These are phyloP conservation scores for Haematococcus sp. DNA, from an alignment of 139 green algal species.

Conservation along the genomic window DNA sequence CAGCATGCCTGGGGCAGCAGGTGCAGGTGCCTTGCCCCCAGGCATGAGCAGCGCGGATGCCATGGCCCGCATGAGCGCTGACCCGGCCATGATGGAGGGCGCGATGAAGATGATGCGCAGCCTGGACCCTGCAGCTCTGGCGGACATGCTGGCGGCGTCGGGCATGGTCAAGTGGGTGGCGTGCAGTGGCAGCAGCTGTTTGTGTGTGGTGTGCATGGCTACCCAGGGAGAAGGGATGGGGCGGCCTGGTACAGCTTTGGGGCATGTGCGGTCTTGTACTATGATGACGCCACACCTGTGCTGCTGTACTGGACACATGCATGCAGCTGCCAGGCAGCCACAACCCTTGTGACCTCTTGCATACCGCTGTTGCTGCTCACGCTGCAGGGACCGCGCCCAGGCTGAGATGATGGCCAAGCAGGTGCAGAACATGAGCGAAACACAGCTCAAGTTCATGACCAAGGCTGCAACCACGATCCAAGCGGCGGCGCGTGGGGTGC, in stretches of 20 bases:
- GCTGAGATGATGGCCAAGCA: constrained; percentile 33
- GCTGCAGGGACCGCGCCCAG: constrained; percentile 12
- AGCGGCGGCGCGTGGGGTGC: constrained; percentile 3
- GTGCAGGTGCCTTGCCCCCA: background rate
- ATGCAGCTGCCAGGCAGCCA: background rate
- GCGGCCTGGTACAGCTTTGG: no score
- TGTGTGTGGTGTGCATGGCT: background rate
- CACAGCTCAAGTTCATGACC: constrained; percentile 33
- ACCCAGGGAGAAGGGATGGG: no score
- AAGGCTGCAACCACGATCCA: constrained; percentile 29
- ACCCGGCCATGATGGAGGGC: constrained; percentile 35
- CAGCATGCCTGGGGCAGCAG: no score
- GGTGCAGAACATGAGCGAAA: constrained; percentile 26
- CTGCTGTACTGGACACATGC: background rate
- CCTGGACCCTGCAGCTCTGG: constrained; percentile 40
- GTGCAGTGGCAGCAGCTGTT: no score
- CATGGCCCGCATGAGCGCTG: no score
- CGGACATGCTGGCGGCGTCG: constrained; percentile 27
- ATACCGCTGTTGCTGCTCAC: no score
- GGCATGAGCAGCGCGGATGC: background rate
- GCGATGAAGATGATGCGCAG: constrained; percentile 45
- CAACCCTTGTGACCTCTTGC: no score
- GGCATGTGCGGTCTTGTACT: no score
- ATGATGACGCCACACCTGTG: no score
- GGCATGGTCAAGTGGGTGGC: constrained; percentile 23